These are phyloP conservation scores for Tetrapisispora namnaoensis DNA, from an alignment of 805 yeast genomes.

Conservation along the genomic window DNA sequence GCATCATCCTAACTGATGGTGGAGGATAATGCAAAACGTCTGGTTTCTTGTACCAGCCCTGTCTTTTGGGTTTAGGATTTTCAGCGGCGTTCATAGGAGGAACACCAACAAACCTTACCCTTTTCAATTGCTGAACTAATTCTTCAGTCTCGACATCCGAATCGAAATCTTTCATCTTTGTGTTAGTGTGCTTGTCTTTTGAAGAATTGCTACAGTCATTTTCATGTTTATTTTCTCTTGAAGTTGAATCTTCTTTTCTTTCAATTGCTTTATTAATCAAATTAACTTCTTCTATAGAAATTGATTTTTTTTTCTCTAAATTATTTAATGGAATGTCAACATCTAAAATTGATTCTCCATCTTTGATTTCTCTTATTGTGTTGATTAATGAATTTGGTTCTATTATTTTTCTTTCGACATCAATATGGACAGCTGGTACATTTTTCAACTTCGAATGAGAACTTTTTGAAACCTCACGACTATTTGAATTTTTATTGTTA, in stretches of 20 bases:
- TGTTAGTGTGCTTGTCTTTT: neutral
- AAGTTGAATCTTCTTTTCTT: neutral
- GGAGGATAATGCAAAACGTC: constrained; percentile 28
- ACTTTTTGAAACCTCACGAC: neutral
- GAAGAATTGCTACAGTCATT: neutral
- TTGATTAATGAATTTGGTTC: neutral
- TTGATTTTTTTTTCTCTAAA: neutral
- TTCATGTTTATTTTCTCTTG: neutral
- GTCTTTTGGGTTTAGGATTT: constrained; percentile 24
- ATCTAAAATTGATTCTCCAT: neutral
- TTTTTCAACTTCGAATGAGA: neutral
- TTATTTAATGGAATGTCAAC: neutral
- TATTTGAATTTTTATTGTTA: no score
- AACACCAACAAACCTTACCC: constrained; percentile 29
- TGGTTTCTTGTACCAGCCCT: constrained; percentile 32
- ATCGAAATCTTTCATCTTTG: neutral
- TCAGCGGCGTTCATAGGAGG: constrained; percentile 28
- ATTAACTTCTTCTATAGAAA: no score
- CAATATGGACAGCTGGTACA: neutral
- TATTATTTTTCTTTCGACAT: neutral
- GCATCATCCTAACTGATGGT: constrained; percentile 6
- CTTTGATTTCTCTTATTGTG: neutral
- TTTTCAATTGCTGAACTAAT: constrained; percentile 10
- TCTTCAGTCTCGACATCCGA: neutral
- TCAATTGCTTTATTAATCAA: neutral